These are phyloP conservation scores for Solanum arcanum DNA, from an alignment of 257 asterid species.

Conservation along the genomic window DNA sequence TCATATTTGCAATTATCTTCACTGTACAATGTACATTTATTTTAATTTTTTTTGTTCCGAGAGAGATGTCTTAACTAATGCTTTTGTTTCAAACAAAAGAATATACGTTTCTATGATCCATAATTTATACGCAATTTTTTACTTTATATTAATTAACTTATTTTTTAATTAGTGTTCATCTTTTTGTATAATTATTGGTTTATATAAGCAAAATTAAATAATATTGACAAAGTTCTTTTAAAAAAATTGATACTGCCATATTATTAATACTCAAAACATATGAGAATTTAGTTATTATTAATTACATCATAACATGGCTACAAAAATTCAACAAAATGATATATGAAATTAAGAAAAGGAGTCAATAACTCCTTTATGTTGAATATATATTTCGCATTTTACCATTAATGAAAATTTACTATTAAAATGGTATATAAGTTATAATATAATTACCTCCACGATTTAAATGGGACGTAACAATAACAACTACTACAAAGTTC, in stretches of 20 bases:
- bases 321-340: background rate
- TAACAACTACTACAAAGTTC: background rate
- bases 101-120: too few relatives aligned
- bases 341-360: background rate
- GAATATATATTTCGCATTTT: background rate
- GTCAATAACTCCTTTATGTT: background rate
- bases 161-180: background rate
- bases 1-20: background rate
- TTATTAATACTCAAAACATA: background rate
- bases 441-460: background rate
- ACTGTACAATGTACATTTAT: background rate
- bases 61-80: too few relatives aligned
- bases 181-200: background rate
- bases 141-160: background rate
- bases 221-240: background rate
- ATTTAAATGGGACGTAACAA: background rate
- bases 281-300: background rate
- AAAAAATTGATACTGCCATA: background rate
- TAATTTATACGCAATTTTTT: background rate
- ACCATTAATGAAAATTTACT: background rate
- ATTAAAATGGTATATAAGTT: background rate
- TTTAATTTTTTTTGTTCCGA: too few relatives aligned
- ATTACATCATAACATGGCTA: background rate
- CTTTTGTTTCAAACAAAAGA: too few relatives aligned
- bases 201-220: background rate